Base-by-base conservation (phyloP, 768 basidiomycete genomes). In the Pilatotrama ljubarskyi region DNA sequence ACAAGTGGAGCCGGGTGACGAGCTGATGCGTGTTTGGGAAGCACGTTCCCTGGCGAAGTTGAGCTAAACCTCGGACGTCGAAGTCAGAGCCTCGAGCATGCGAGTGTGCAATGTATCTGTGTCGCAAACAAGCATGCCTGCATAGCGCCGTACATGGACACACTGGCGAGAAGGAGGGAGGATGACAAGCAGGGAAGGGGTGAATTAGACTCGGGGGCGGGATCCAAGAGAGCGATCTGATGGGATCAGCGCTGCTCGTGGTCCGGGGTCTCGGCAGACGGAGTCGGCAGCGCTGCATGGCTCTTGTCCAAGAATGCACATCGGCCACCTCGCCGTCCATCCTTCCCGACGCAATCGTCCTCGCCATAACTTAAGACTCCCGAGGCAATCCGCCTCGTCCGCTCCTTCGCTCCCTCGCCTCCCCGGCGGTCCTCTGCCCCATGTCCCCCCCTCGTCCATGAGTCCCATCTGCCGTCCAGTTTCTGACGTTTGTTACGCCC, bases 381-480 rank as follows among this genome's bases (percentile, higher is more conserved):
- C 17, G 35, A n/a, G 37, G 25, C 38, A 11, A 25, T 26, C 40
- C 22, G 25, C 55, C 38, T 49, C 44, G 46, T 40, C 37, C 55
- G 36, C 46, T 40, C 55, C 55, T 42, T 48, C 38, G 18, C 40
- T 48, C 35, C 17, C 38, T 17, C 35, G n/a, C 43, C n/a, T 26
- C 47, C 37, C 37, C 47, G 43, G 54, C 32, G 44, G 13, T 13
- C 44, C 25, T 15, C 37, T 20, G 18, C 40, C 55, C 53, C 58
- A 59, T 59, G 58, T 59, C 26, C 58, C 10, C 36, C n/a, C 46
- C 51, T n/a, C 40, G 51, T 25, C 10, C 46, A 44, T 54, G 47
- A 61, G 18, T 6, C 46, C n/a, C 22, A 14, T 37, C 37, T 22
- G 14, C 29, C 5, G 35, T 51, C 17, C 20, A 25, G 18, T 20